Conservation (phyloP, 345 rosid species). For the Cardamine occulta region DNA sequence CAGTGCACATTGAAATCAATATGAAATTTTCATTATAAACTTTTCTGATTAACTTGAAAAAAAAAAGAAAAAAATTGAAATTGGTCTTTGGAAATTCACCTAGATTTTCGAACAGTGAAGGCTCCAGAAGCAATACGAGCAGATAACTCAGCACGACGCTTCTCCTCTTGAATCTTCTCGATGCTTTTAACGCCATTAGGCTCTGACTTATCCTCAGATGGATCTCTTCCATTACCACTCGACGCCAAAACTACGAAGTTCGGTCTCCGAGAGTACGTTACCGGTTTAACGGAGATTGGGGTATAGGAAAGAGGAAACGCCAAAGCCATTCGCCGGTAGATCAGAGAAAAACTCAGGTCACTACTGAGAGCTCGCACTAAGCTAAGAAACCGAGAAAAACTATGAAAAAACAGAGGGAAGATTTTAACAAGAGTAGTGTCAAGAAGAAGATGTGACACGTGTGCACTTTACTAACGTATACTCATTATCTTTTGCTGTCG, state of each 20-base stretch:
- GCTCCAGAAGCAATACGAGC: constrained; percentile 85
- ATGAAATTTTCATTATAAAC: not conserved
- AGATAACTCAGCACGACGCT: constrained; percentile 75
- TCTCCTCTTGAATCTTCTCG: constrained; percentile 61
- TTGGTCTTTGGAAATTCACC: constrained; percentile 47
- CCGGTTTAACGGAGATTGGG: constrained; percentile 33
- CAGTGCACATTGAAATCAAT: no score
- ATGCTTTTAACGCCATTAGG: constrained; percentile 48
- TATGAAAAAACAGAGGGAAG: not conserved
- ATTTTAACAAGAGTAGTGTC: not conserved
- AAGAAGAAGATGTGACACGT: constrained; percentile 37
- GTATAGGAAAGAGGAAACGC: constrained; percentile 43
- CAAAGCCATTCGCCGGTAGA: constrained; percentile 4
- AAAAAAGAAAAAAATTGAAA: not conserved
- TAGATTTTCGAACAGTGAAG: constrained; percentile 64
- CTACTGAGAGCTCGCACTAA: constrained; percentile 1
- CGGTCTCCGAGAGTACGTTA: constrained; percentile 37
- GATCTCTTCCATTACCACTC: constrained; percentile 66
- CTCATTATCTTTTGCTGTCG: constrained; percentile 35
- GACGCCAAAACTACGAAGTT: constrained; percentile 47
- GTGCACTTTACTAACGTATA: constrained; percentile 39
- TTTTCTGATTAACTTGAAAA: not conserved
- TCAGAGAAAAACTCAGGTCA: constrained; percentile 14
- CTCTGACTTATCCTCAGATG: constrained; percentile 47
- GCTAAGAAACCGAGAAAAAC: not conserved